phyloP scores from a whole-genome alignment of 106 monocot genomes.

The Dioscorea dumetorum region DNA sequence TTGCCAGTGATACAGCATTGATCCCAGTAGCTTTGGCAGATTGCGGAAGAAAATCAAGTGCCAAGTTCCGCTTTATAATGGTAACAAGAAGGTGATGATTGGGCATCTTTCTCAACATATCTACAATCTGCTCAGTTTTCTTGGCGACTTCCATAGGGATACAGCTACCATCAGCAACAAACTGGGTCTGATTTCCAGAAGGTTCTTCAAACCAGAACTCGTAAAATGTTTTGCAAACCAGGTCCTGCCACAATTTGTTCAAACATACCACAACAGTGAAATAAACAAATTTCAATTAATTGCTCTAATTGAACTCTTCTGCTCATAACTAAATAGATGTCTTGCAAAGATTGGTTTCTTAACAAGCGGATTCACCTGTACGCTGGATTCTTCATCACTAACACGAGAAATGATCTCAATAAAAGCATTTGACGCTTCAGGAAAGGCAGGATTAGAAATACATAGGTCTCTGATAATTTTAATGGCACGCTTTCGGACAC shows the following conservation, averaged over 20 bases:
- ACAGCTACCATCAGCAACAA: conserved; percentile 83
- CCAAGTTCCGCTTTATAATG: conserved; percentile 80
- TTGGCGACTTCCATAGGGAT: conserved; percentile 89
- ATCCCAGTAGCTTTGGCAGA: conserved; percentile 82
- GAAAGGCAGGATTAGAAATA: conserved; percentile 66
- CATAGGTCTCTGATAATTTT: conserved; percentile 93
- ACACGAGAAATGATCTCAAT: conserved; percentile 97
- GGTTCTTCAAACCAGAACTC: conserved; percentile 99
- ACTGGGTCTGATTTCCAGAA: conserved; percentile 69
- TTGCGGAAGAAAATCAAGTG: conserved; percentile 94
- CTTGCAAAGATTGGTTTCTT: no score
- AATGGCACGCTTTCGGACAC: conserved; percentile 95
- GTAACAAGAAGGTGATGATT: conserved; percentile 76
- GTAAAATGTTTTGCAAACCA: conserved; percentile 96
- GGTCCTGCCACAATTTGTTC: conserved; percentile 44
- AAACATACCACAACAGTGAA: neutral
- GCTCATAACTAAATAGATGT: no score
- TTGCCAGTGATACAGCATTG: conserved; percentile 53
- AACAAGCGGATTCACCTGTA: conserved; percentile 52
- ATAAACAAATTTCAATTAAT: no score
- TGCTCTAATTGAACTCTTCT: no score
- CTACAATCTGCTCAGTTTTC: conserved; percentile 95
- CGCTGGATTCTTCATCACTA: conserved; percentile 92
- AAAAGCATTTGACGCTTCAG: conserved; percentile 67
- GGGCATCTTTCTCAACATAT: conserved; percentile 80